phyloP scores from a whole-genome alignment of 495 filamentous ascomycete species.

The Trichoderma erinaceum region DNA sequence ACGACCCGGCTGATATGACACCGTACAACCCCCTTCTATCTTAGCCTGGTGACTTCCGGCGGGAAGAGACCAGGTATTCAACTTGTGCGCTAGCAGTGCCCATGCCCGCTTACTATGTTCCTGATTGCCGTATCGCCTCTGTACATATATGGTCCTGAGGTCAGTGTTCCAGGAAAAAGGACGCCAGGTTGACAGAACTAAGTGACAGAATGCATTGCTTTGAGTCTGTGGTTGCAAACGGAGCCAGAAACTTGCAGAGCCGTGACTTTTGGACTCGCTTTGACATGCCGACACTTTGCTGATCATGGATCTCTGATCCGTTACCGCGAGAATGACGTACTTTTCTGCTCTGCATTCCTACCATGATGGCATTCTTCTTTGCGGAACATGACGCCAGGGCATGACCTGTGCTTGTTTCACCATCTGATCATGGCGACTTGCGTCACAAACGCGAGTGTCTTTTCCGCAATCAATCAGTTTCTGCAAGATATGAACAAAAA shows the following conservation, averaged over 20 bases:
- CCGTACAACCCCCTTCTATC: background rate
- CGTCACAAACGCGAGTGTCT: background rate
- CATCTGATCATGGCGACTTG: background rate
- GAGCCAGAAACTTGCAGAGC: background rate
- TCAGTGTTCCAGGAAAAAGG: slow-evolving; percentile 8
- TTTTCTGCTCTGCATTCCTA: background rate
- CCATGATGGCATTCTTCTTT: background rate
- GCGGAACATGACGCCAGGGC: background rate
- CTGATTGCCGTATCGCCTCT: slow-evolving; percentile 3
- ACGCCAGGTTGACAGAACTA: background rate
- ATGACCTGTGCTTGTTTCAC: background rate
- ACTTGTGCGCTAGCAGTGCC: background rate
- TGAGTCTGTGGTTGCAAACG: background rate
- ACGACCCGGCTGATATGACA: slow-evolving; percentile 11
- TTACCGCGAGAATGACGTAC: slow-evolving; percentile 2
- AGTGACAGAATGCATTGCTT: background rate
- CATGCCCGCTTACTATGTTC: slow-evolving; percentile 7
- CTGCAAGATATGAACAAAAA: background rate
- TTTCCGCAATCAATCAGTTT: background rate
- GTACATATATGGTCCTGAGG: background rate
- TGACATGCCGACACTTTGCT: background rate
- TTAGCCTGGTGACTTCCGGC: background rate
- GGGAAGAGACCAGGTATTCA: background rate
- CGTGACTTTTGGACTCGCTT: slow-evolving; percentile 8
- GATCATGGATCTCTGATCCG: background rate